A percentile compares a stretch with the other conserved stretches of the same genome.
Evolutionary conservation across 2,329 filamentous ascomycete genomes (phyloP).

Genomic region (Xylariaceae sp.): DNA sequence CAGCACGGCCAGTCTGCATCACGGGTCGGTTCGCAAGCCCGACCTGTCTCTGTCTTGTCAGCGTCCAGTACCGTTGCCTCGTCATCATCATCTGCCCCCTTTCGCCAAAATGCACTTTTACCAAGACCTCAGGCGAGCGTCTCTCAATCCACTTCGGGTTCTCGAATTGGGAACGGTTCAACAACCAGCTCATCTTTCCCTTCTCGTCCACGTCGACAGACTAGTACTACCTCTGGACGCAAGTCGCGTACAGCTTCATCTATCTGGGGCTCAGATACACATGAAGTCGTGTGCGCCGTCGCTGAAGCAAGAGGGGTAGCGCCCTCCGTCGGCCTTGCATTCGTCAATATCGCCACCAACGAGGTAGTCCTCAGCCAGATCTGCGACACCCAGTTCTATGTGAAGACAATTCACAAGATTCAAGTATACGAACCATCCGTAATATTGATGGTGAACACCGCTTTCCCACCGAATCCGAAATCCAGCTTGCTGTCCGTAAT

Average conservation of each 20-base stretch:
- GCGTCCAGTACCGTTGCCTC: conserved; percentile 14
- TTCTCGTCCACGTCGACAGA: conserved; percentile 23
- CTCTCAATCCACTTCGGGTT: conserved; percentile 26
- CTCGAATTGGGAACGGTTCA: conserved; percentile 23
- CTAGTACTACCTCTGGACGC: conserved; percentile 43
- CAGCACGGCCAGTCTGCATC: neutral
- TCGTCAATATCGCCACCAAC: conserved; percentile 81
- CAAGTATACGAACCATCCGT: conserved; percentile 75
- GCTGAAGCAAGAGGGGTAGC: conserved; percentile 85
- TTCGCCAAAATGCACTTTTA: conserved; percentile 12
- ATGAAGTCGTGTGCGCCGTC: conserved; percentile 83
- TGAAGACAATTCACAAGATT: conserved; percentile 83
- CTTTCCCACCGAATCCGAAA: conserved; percentile 61
- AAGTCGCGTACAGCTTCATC: conserved; percentile 42
- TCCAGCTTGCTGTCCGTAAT: conserved; percentile 75
- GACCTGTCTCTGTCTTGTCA: conserved; percentile 7
- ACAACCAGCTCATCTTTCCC: conserved; percentile 28
- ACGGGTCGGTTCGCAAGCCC: neutral
- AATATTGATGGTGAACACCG: conserved; percentile 73
- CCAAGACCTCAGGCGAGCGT: conserved; percentile 22
- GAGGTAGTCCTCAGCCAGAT: conserved; percentile 88
- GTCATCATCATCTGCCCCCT: conserved; percentile 20
- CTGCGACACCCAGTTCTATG: conserved; percentile 88
- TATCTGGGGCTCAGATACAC: conserved; percentile 49
- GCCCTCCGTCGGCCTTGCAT: conserved; percentile 79